Conservation (phyloP, 1,139 yeast species). For the Lipomyces yarrowii region DNA sequence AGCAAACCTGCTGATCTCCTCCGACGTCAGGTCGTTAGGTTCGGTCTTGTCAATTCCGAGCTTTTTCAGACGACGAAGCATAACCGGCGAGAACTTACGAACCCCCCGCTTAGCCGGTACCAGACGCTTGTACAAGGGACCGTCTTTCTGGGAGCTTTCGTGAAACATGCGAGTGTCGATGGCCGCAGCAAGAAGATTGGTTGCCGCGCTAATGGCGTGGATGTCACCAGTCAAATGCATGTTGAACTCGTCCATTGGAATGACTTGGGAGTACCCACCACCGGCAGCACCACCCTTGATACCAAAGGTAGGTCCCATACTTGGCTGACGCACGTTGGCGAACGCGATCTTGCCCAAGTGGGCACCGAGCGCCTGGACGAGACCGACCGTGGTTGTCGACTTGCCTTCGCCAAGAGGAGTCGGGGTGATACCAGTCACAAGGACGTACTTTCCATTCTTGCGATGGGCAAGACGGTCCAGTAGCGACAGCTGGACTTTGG, state of each 20-base stretch:
- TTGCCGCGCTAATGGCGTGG: constrained; percentile 96
- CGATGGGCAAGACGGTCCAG: constrained; percentile 71
- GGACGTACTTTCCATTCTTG: constrained; percentile 82
- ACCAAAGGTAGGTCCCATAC: constrained; percentile 99
- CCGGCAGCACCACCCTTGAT: constrained; percentile 99
- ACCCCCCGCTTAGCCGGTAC: constrained; percentile 86
- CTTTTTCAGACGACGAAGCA: constrained; percentile 76
- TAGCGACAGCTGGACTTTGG: constrained; percentile 77
- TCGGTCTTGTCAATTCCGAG: constrained; percentile 79
- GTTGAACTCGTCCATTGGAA: constrained; percentile 99
- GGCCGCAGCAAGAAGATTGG: constrained; percentile 94
- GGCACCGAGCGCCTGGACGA: constrained; percentile 95
- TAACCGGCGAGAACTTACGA: constrained; percentile 75
- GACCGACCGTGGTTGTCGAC: constrained; percentile 94
- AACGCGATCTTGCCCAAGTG: constrained; percentile 83
- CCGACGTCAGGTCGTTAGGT: constrained; percentile 79
- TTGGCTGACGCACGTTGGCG: constrained; percentile 97
- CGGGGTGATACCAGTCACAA: constrained; percentile 97
- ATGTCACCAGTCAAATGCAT: constrained; percentile 98
- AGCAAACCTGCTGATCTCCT: constrained; percentile 74
- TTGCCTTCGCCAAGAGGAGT: constrained; percentile 99
- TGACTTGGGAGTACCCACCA: constrained; percentile 97
- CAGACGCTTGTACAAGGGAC: constrained; percentile 79
- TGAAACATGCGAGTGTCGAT: constrained; percentile 98
- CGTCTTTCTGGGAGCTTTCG: constrained; percentile 90